These are phyloP conservation scores for Micractinium conductrix DNA, from an alignment of 139 green algal genomes.

Conservation along the genomic window DNA sequence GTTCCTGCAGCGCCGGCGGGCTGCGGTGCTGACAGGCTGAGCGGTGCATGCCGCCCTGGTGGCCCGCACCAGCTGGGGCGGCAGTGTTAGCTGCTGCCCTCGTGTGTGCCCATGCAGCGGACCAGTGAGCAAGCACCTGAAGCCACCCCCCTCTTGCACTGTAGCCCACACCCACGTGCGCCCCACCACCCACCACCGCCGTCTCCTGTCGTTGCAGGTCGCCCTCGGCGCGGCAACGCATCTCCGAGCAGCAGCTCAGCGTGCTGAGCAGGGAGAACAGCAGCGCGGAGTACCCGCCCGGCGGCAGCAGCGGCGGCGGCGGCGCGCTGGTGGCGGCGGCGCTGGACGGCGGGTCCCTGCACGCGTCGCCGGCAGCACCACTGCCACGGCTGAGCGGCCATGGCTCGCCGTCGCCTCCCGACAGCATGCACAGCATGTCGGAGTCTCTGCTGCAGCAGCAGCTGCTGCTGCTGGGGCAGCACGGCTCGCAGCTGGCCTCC, in stretches of 20 bases:
- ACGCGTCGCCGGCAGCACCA: not conserved
- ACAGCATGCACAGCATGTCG: not conserved
- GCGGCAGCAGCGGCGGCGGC: not conserved
- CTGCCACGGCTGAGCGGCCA: not conserved
- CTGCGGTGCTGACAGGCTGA: not conserved
- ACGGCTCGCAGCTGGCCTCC: not conserved
- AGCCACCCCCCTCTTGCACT: not conserved
- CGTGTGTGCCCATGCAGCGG: not conserved
- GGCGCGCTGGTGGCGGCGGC: not conserved
- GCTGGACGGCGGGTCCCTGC: not conserved
- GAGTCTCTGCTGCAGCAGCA: conserved; percentile 12
- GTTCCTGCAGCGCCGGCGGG: not conserved
- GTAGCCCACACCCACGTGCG: too few species aligned
- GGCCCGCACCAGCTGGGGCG: not conserved
- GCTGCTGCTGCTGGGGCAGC: conserved; percentile 15
- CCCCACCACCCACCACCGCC: too few species aligned
- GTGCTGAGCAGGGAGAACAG: conserved; percentile 1
- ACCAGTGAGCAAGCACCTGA: not conserved
- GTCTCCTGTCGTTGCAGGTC: not conserved
- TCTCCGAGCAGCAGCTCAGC: conserved; percentile 5
- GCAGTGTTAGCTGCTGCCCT: not conserved
- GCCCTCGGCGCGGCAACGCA: not conserved
- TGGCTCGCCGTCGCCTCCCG: not conserved
- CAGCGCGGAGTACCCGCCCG: not conserved
- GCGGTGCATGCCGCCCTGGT: not conserved